Evolutionary conservation across 179 eudicot species (phyloP), one percentile per base, ranked within the genome.

Genomic region (Kewa caespitosa): DNA sequence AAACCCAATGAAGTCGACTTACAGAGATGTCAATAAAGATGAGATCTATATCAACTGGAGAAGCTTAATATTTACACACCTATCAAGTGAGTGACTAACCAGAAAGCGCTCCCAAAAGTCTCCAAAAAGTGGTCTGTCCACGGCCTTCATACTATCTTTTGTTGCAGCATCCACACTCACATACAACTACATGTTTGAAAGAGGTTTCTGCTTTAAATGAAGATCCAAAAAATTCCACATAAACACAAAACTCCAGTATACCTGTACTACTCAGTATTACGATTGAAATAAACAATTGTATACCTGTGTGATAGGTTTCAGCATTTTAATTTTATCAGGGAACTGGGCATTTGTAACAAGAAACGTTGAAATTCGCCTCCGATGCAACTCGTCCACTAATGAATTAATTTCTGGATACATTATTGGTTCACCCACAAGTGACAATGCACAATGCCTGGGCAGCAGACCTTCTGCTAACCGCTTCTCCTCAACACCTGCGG

Each of bases 301-400:
- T 60, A 91, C 99, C 99, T 96, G 98, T 2, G 99, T 96, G 74
- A 96, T 79, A 25, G 98, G 98, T 75, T 78, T 91, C 75, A 93
- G 82, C 74, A 52, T 38, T 84, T 60, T 86, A 71, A 96, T 96
- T 84, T 90, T 93, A 32, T 93, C 99, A 14, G 99, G 99, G 78
- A 96, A 96, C 81, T 96, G 99, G 1, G 99, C 99, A 89, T 96
- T 96, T 79, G 99, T 96, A 68, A 96, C 99, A 74, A 96, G 97
- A 70, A 96, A 96, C 76, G 97, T 93, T 41, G 99, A 93, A 70
- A 96, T 96, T 52, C 92, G 86, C 86, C 98, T 89, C 81, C 82
- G 81, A 76, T 96, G 99, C 73, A 93, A 89, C 84, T 96, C 99
- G 78, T 89, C 97, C 33, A 96, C 82, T 46, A 93, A 97, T 64